Percentiles rank a stretch among this genome's conserved stretches.
These are phyloP conservation scores for Massariosphaeria phaeospora DNA, from an alignment of 495 filamentous ascomycete genomes.

Conservation along the genomic window DNA sequence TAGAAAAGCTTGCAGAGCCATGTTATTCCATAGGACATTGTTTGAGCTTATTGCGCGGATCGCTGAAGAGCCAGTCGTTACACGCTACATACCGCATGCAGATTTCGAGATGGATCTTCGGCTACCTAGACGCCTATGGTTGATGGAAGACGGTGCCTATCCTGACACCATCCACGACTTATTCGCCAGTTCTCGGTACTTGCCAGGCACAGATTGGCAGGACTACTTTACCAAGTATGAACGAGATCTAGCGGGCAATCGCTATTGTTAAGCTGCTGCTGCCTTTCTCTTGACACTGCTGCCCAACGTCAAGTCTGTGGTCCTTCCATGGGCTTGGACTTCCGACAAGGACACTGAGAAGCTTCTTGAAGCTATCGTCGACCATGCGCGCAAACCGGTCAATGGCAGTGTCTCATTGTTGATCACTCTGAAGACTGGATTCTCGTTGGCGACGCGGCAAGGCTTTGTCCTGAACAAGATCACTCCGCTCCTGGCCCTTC, in stretches of 20 bases:
- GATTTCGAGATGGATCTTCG: constrained; percentile 15
- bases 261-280: constrained; percentile 19
- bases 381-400: constrained; percentile 17
- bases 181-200: constrained; percentile 20
- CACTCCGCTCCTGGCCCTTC: constrained; percentile 22
- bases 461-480: constrained; percentile 20
- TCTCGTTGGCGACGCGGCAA: constrained; percentile 14
- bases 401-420: constrained; percentile 20
- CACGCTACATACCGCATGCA: constrained; percentile 19
- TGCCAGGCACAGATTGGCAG: constrained; percentile 18
- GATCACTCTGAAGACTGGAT: constrained; percentile 12
- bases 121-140: constrained; percentile 14
- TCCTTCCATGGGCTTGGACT: constrained; percentile 15
- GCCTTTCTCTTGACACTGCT: constrained; percentile 22
- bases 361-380: constrained; percentile 18
- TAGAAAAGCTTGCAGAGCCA: constrained; percentile 3
- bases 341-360: constrained; percentile 17
- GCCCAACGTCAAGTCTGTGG: constrained; percentile 20
- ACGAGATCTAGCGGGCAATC: constrained; percentile 18
- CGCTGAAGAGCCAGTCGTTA: constrained; percentile 19
- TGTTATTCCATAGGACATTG: constrained; percentile 5
- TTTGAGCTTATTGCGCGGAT: constrained; percentile 22
- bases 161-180: constrained; percentile 20
- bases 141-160: constrained; percentile 17
- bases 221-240: constrained; percentile 18